Base-by-base conservation (phyloP, 2,329 filamentous ascomycete genomes). In the Aspergillus udagawae region DNA sequence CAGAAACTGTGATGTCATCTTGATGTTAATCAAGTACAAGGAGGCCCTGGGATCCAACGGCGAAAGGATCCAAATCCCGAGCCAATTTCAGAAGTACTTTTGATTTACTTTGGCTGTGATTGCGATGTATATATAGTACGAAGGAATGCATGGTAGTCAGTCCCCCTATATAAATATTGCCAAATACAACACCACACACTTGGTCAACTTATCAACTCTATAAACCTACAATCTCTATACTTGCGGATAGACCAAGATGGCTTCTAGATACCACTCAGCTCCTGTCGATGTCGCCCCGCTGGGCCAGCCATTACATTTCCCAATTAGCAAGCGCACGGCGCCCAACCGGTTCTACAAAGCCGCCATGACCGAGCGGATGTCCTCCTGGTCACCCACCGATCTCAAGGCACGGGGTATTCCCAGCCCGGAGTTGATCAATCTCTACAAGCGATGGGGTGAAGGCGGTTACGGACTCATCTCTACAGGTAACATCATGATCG, bases 311-410 rank as follows among this genome's bases (percentile, higher is more conserved):
- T 72, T 84, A 49, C 68, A 73, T 20, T 83, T 82, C 60, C 70
- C 73, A 27, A 83, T 83, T 69, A 81, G 80, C 45, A 78, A 80
- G 52, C 79, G 76, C 56, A 82, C 79, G 1, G 85, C 85, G 1
- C 81, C 80, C 45, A 89, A 89, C 67, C 78, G 85, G n/a, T 85
- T 88, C 65, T 70, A 88, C 61, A 89, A 89, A 70, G 84, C 77
- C 5, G 82, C 87, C 45, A 88, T 89, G 86, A 83, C 83, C 1
- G 87, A 90, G 68, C 76, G 80, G 7, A 73, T 88, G 14, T 83
- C 84, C 0, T 84, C 81, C 4, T 89, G 84, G 83, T 78, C 83
- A 57, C 75, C 80, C 6, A 78, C 78, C 25, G 77, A 83, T 55
- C 63, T 82, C 8, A 71, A 79, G 23, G 77, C 77, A 3, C 79